phyloP scores from a whole-genome alignment of 495 filamentous ascomycete species.

The Penicillium steckii region DNA sequence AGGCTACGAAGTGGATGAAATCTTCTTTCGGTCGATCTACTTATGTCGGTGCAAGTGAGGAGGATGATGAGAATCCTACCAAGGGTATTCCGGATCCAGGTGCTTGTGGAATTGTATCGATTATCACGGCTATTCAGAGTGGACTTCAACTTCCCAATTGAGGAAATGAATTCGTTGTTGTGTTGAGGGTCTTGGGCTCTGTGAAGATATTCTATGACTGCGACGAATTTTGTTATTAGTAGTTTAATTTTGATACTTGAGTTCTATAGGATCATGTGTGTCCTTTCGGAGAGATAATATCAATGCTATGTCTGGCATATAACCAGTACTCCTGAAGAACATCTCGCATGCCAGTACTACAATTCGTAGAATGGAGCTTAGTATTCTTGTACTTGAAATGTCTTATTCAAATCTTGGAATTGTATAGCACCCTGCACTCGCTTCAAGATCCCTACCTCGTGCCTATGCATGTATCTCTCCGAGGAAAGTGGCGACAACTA shows the following conservation, averaged over 20 bases:
- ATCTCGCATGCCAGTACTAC: no score
- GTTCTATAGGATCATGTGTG: not conserved
- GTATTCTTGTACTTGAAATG: no score
- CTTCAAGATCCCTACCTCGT: no score
- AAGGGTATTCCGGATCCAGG: constrained; percentile 16
- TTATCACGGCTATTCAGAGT: constrained; percentile 1
- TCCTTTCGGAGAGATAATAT: no score
- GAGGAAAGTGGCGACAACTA: no score
- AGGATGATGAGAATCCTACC: constrained; percentile 5
- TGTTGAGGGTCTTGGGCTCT: no score
- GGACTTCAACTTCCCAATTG: not conserved
- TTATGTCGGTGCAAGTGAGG: constrained; percentile 13
- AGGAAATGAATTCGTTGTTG: not conserved
- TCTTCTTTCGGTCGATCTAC: constrained; percentile 13
- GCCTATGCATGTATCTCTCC: no score
- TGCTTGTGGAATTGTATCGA: constrained; percentile 10
- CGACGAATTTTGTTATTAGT: not conserved
- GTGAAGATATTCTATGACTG: not conserved
- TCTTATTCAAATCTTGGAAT: no score
- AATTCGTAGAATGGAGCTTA: no score
- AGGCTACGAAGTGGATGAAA: constrained; percentile 10
- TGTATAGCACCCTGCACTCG: no score
- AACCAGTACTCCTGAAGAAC: no score
- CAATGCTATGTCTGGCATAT: no score
- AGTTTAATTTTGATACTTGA: not conserved